Conservation (phyloP, 108 stramenopile species). For the Cyclotella baltica region DNA sequence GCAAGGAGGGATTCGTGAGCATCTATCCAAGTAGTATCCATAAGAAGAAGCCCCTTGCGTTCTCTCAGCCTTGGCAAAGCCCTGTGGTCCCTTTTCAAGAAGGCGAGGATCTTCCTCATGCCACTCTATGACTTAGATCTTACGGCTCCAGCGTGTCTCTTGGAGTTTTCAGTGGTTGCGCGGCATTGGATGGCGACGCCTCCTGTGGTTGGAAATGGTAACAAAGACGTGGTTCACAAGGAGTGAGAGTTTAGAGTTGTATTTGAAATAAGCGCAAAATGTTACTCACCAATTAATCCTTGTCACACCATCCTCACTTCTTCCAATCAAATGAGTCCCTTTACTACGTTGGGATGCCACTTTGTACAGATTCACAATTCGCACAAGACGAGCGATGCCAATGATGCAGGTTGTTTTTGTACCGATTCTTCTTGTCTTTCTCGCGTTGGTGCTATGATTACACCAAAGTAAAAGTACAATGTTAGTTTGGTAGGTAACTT, state of each 20-base stretch:
- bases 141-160: conserved; percentile 77
- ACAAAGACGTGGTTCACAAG: no score
- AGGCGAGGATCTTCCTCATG: conserved; percentile 59
- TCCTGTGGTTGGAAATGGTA: neutral
- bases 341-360: conserved; percentile 56
- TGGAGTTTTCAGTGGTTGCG: conserved; percentile 92
- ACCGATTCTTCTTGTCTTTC: conserved; percentile 58
- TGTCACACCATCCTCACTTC: no score
- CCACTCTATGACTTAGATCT: conserved; percentile 17
- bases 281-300: no score
- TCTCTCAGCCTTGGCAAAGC: conserved; percentile 93
- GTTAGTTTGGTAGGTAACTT: no score
- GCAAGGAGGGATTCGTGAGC: conserved; percentile 98
- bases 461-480: no score
- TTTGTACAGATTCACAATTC: conserved; percentile 79
- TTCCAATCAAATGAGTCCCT: no score
- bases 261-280: no score
- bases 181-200: conserved; percentile 95
- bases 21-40: conserved; percentile 98
- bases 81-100: conserved; percentile 80
- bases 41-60: conserved; percentile 89
- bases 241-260: neutral
- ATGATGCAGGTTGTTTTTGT: conserved; percentile 65
- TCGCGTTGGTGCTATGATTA: conserved; percentile 40
- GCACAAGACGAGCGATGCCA: conserved; percentile 77